Evolutionary conservation across 1,284 basidiomycete genomes (phyloP).

Genomic region (Ustanciosporium gigantosporum): DNA sequence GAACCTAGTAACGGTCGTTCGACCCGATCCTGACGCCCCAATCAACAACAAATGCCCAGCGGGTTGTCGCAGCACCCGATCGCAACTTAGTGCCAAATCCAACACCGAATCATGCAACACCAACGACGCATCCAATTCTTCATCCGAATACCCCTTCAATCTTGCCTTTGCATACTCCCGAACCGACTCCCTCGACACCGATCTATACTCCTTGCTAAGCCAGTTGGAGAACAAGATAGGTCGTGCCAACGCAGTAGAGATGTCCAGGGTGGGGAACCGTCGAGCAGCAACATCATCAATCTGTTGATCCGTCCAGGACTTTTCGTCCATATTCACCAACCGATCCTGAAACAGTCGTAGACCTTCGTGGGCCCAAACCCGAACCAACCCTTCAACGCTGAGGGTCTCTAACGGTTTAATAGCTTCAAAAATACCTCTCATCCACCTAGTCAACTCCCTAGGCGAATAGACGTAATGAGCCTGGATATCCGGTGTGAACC

Average conservation of each 20-base stretch:
- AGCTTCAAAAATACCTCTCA: slow-evolving; percentile 94
- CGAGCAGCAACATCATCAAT: slow-evolving; percentile 82
- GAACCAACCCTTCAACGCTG: slow-evolving; percentile 88
- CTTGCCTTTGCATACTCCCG: slow-evolving; percentile 97
- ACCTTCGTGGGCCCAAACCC: slow-evolving; percentile 98
- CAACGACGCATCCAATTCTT: slow-evolving; percentile 92
- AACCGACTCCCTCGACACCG: slow-evolving; percentile 88
- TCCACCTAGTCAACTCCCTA: slow-evolving; percentile 97
- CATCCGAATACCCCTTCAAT: slow-evolving; percentile 69
- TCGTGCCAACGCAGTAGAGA: slow-evolving; percentile 72
- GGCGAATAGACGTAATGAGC: slow-evolving; percentile 99
- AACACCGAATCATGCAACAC: slow-evolving; percentile 98
- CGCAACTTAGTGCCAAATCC: slow-evolving; percentile 94
- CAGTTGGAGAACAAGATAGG: slow-evolving; percentile 98
- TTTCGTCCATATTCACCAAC: slow-evolving; percentile 68
- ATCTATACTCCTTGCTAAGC: slow-evolving; percentile 96
- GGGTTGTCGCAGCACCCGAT: slow-evolving; percentile 97
- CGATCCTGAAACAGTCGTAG: slow-evolving; percentile 97
- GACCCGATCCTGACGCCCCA: slow-evolving; percentile 95
- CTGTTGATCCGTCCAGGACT: slow-evolving; percentile 85
- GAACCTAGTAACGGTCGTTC: slow-evolving; percentile 97
- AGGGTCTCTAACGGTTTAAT: slow-evolving; percentile 88
- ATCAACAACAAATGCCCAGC: slow-evolving; percentile 96
- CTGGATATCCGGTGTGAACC: slow-evolving; percentile 92
- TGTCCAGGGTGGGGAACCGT: slow-evolving; percentile 90